A percentile compares a stretch with the other conserved stretches of the same genome.
Evolutionary conservation across 371 early-diverging fungal genomes (phyloP).

Genomic region (Saksenaea vasiformis): DNA sequence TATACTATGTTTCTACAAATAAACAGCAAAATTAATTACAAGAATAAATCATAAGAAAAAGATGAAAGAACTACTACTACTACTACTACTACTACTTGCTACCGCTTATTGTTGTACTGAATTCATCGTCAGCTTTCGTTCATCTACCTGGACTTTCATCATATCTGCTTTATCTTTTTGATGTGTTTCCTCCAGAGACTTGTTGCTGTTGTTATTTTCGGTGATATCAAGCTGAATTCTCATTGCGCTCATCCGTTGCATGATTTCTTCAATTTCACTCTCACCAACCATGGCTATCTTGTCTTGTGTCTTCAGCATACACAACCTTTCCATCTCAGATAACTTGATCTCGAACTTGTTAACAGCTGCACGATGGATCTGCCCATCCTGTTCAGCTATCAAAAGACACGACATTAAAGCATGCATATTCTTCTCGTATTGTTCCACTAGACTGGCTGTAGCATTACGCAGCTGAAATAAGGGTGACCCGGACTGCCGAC

Average conservation of each 20-base stretch:
- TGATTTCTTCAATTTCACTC: constrained; percentile 20
- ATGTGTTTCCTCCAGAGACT: background rate
- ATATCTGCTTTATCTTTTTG: background rate
- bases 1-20: too few relatives aligned
- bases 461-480: background rate
- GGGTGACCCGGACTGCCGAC: background rate
- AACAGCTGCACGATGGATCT: constrained; percentile 21
- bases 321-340: constrained; percentile 26
- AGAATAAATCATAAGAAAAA: too few relatives aligned
- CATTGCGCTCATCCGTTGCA: constrained; percentile 26
- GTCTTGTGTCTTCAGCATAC: constrained; percentile 9
- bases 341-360: constrained; percentile 26
- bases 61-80: too few relatives aligned
- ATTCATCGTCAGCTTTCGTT: background rate
- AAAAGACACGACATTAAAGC: constrained; percentile 7
- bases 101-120: background rate
- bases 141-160: background rate
- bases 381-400: constrained; percentile 18
- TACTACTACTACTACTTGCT: too few relatives aligned
- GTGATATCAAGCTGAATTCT: constrained; percentile 17
- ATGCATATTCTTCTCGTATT: constrained; percentile 17
- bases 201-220: background rate
- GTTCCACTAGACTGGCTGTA: background rate
- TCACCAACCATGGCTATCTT: constrained; percentile 1
- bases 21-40: background rate